Conservation (phyloP, 2,329 filamentous ascomycete genomes). For the Epichloe festucae region DNA sequence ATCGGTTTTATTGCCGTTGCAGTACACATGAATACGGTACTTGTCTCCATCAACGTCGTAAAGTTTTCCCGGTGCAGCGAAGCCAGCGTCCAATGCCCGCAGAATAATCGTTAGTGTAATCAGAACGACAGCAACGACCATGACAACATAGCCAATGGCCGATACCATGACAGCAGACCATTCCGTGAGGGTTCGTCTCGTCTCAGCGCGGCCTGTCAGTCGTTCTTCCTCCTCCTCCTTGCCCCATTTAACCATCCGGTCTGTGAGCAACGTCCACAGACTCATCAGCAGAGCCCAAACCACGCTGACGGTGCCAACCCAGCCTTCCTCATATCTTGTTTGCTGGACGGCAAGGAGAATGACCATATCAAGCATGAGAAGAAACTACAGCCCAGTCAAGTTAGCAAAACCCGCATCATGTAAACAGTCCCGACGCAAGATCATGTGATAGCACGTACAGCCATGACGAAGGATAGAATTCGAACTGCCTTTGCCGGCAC, state of each 20-base stretch:
- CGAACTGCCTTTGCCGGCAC: constrained; percentile 70
- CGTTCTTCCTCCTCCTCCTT: constrained; percentile 89
- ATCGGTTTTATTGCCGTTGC: constrained; percentile 55
- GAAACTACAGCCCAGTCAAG: constrained; percentile 11
- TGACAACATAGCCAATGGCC: constrained; percentile 55
- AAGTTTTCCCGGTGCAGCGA: constrained; percentile 59
- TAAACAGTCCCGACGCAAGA: not conserved
- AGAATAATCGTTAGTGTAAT: constrained; percentile 71
- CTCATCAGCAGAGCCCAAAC: constrained; percentile 70
- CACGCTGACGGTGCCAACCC: constrained; percentile 78
- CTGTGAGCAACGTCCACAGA: constrained; percentile 65
- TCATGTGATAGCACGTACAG: constrained; percentile 19
- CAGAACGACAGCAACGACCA: constrained; percentile 56
- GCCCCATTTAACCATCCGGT: constrained; percentile 78
- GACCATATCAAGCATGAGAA: constrained; percentile 52
- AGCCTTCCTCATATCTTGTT: constrained; percentile 73
- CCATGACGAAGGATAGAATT: constrained; percentile 55
- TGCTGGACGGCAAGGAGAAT: constrained; percentile 64
- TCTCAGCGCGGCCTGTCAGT: constrained; percentile 78
- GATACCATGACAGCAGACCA: constrained; percentile 72
- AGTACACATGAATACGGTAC: constrained; percentile 79
- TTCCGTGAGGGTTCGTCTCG: constrained; percentile 65
- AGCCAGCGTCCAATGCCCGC: constrained; percentile 63
- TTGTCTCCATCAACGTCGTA: constrained; percentile 74
- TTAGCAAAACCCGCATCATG: not conserved